A percentile compares a stretch with the other conserved stretches of the same genome.
These are phyloP conservation scores for Penstemon barbatus DNA, from an alignment of 257 asterid genomes.

Conservation along the genomic window DNA sequence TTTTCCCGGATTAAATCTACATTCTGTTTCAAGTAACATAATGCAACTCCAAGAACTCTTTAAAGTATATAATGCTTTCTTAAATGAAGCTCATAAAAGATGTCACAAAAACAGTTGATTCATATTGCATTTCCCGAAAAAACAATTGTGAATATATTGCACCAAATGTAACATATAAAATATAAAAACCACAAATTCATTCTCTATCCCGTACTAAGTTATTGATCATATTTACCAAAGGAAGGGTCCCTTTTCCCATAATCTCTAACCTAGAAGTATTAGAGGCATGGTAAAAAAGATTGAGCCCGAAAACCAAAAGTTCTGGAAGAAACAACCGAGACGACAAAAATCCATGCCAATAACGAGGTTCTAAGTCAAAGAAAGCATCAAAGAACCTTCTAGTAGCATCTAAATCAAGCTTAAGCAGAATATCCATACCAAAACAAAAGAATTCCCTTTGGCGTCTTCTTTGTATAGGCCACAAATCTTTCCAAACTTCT, in stretches of 20 bases:
- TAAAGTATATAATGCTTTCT: no score
- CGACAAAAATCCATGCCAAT: slow-evolving; percentile 97
- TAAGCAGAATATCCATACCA: slow-evolving; percentile 90
- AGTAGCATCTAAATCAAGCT: slow-evolving; percentile 80
- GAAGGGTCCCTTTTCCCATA: slow-evolving; percentile 86
- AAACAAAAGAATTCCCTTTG: slow-evolving; percentile 95
- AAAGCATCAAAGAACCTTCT: slow-evolving; percentile 90
- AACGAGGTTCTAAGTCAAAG: slow-evolving; percentile 87
- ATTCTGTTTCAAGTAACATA: no score
- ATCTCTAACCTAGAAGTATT: slow-evolving; percentile 83
- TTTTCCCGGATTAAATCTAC: no score
- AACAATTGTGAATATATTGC: slow-evolving; percentile 15
- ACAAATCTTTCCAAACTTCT: slow-evolving; percentile 87
- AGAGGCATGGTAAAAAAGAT: slow-evolving; percentile 77
- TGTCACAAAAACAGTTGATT: slow-evolving; percentile 11
- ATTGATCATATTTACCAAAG: slow-evolving; percentile 72
- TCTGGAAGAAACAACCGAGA: slow-evolving; percentile 90
- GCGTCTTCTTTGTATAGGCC: slow-evolving; percentile 96
- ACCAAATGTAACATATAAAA: slow-evolving; percentile 12
- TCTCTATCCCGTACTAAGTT: slow-evolving; percentile 71
- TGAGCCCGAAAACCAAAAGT: slow-evolving; percentile 69
- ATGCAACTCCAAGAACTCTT: no score
- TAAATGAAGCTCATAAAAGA: background rate
- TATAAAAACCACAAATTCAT: slow-evolving; percentile 29
- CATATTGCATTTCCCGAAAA: slow-evolving; percentile 27